Evolutionary conservation across 768 basidiomycete species (phyloP), one percentile per base, ranked within the genome.

Genomic region (Dioszegia aurantiaca): DNA sequence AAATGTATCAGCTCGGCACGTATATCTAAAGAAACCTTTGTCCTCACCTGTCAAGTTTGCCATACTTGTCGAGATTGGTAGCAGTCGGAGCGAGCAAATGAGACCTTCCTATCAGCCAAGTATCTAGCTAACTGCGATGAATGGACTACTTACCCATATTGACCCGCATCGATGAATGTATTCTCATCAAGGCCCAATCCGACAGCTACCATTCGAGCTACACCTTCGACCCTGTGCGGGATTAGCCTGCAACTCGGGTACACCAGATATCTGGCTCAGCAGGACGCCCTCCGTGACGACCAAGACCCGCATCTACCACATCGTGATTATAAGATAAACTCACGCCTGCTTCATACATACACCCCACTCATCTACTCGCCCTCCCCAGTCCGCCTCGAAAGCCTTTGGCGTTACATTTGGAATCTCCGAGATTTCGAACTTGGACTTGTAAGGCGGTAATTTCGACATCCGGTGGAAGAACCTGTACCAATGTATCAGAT

Each of bases 1-100:
- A 6, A 19, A 10, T 16, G 14, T 6, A 17, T 48, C 48, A 54
- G 36, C 46, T n/a, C 19, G 31, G 16, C n/a, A n/a, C n/a, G n/a
- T n/a, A n/a, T n/a, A n/a, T 17, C 39, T 8, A 23, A 24, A 41
- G 42, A 53, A 6, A 33, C n/a, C n/a, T n/a, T n/a, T n/a, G n/a
- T n/a, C 60, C 65, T 54, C 43, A 71, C 71, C 69, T 66, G 26
- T 70, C 55, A 24, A 67, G 47, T 45, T 72, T 70, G 21, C 88
- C 85, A 67, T 88, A 93, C 69, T 87, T 89, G 17, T 78, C 75
- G 19, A 98, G 81, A 74, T 97, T 87, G 4, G 93, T 95, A 1
- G 93, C 90, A 0, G 93, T 98, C 12, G 93, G 93, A 0, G 90
- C 93, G 21, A 98, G 83, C 23, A 95, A 74, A 75, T 98, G 93